phyloP scores from a whole-genome alignment of 2,329 filamentous ascomycete genomes.

The Fusarium chaquense region DNA sequence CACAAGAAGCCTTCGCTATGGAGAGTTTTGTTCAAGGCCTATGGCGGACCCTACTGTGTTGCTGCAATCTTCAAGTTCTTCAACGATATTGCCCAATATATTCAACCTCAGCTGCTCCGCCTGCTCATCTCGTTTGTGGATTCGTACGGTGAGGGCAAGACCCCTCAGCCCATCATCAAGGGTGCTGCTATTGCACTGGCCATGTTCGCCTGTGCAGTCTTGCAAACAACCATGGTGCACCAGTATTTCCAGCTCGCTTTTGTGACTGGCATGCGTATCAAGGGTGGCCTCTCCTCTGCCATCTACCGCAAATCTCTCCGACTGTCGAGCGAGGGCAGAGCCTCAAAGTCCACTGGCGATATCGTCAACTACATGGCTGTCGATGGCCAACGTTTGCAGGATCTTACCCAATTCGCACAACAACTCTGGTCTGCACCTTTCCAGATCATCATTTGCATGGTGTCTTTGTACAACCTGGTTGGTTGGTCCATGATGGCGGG shows the following conservation, averaged over 20 bases:
- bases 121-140: conserved; percentile 85
- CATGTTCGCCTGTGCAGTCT: conserved; percentile 90
- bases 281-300: conserved; percentile 86
- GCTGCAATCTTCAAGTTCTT: conserved; percentile 89
- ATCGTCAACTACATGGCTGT: conserved; percentile 99
- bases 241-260: conserved; percentile 98
- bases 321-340: conserved; percentile 91
- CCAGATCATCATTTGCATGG: conserved; percentile 95
- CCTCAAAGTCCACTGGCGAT: conserved; percentile 91
- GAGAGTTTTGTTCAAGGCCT: conserved; percentile 85
- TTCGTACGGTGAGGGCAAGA: conserved; percentile 74
- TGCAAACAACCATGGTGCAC: conserved; percentile 91
- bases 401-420: conserved; percentile 94
- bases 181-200: conserved; percentile 88
- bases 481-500: conserved; percentile 96
- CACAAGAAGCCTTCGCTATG: conserved; percentile 78
- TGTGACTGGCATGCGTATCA: conserved; percentile 96
- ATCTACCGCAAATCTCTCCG: conserved; percentile 94
- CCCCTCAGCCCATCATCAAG: conserved; percentile 81
- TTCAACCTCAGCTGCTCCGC: conserved; percentile 90
- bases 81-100: conserved; percentile 87
- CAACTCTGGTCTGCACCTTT: conserved; percentile 97
- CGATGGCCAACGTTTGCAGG: conserved; percentile 93
- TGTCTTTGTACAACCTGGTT: conserved; percentile 94
- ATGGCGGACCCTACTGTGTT: conserved; percentile 84